A percentile compares a stretch with the other conserved stretches of the same genome.
These are phyloP conservation scores for Populus deltoides DNA, from an alignment of 345 rosid genomes.

Conservation along the genomic window DNA sequence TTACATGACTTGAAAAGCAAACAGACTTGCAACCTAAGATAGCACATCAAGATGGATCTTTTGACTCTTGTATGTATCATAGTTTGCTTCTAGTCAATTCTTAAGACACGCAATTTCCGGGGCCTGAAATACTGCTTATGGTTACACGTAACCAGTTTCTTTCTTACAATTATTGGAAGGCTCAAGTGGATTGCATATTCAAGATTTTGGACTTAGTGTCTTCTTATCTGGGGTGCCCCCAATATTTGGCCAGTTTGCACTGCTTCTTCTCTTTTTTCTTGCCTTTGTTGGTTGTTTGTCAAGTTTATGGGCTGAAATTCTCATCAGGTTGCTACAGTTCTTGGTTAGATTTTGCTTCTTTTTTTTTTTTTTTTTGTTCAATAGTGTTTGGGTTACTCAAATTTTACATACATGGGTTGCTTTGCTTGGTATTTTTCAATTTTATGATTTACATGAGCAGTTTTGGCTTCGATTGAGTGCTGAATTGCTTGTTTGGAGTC, in stretches of 20 bases:
- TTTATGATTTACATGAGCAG: not conserved
- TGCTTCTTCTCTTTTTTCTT: constrained; percentile 1
- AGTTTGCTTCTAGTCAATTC: constrained; percentile 1
- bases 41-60: not conserved
- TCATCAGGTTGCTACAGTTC: constrained; percentile 18
- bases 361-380: not conserved
- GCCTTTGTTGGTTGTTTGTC: constrained; percentile 9
- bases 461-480: not conserved
- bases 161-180: constrained; percentile 27
- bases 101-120: constrained; percentile 47
- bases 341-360: constrained; percentile 9
- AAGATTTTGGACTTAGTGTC: not conserved
- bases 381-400: not conserved
- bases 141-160: constrained; percentile 33
- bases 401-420: not conserved
- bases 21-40: no score
- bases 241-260: constrained; percentile 3
- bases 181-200: constrained; percentile 23
- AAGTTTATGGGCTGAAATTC: constrained; percentile 9
- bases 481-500: not conserved
- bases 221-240: not conserved
- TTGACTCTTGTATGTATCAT: constrained; percentile 10
- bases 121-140: constrained; percentile 35
- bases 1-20: no score
- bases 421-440: not conserved